A percentile compares a stretch with the other conserved stretches of the same genome.
Evolutionary conservation across 225 moss, liverwort and hornwort genomes (phyloP).

Genomic region (Thuidium tamariscinum): DNA sequence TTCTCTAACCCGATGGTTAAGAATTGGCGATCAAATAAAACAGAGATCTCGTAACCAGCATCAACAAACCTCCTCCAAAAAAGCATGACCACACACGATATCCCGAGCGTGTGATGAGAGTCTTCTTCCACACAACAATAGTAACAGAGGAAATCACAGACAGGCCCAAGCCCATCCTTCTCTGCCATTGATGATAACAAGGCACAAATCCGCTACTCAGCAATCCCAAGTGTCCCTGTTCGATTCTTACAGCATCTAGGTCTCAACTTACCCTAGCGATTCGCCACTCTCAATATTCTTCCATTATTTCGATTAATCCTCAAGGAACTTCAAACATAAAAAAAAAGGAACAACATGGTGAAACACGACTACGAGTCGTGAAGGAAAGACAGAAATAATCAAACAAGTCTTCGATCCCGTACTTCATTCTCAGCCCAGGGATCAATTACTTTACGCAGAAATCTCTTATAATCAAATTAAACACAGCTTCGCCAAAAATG

Average conservation of each 20-base stretch:
- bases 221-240: background rate
- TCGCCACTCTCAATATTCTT: background rate
- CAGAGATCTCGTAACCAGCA: background rate
- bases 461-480: background rate
- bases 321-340: background rate
- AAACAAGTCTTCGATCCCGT: background rate
- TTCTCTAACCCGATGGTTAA: background rate
- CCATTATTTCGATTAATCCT: background rate
- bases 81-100: background rate
- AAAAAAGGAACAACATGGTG: background rate
- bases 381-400: background rate
- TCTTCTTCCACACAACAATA: constrained; percentile 26
- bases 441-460: background rate
- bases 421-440: background rate
- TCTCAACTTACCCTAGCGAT: background rate
- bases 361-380: background rate
- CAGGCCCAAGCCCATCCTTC: constrained; percentile 14
- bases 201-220: background rate
- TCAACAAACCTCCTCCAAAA: background rate
- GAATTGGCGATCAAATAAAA: background rate
- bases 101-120: background rate
- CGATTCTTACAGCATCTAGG: background rate
- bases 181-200: constrained; percentile 8
- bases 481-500: background rate
- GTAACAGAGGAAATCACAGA: constrained; percentile 35